Evolutionary conservation across 345 rosid species (phyloP), one percentile per base, ranked within the genome.

Genomic region (Aquilaria yunnanensis): DNA sequence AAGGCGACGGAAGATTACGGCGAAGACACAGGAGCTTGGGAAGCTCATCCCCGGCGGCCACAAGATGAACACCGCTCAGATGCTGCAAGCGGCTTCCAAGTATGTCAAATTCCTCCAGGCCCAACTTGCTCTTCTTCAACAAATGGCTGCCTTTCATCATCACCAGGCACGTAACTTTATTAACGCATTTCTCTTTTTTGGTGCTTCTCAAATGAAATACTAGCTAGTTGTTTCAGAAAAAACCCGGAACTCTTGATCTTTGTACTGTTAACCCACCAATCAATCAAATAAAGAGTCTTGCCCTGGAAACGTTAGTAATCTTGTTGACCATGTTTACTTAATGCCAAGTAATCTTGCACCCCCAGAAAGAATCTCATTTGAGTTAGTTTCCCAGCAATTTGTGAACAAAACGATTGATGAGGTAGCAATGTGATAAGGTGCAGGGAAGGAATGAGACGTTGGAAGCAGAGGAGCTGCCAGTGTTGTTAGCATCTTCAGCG

Each of bases 31-130:
- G 55, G 55, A 52, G 55, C 55, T 52, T 2, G 55, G 55, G 30
- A 52, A 52, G 55, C 55, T 52, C 31, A 52, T 52, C 55, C 55
- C 55, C 10, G 55, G 55, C 10, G 55, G 10, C 9, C 55, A 52
- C n/a, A 52, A 52, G 55, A 52, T 52, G 55, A 52, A 14, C 30
- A 52, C 55, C 2, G 55, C 55, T 5, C 30, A 52, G 31, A 52
- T 52, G 55, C 55, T 52, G 23, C 55, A 14, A 14, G 55, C 55
- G 9, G 55, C 55, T 14, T 52, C 8, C 30, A 52, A 52, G 55
- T 52, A 52, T 14, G 55, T 52, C 55, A 52, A 52, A n/a, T 52
- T 52, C 55, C 30, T 52, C 23, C 55, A 52, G 55, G 55, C 55
- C 30, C 55, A 52, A 14, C 31, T 52, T 14, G 31, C 30, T 5